These are phyloP conservation scores for Lactifluus subvellereus DNA, from an alignment of 768 basidiomycete species.

Conservation along the genomic window DNA sequence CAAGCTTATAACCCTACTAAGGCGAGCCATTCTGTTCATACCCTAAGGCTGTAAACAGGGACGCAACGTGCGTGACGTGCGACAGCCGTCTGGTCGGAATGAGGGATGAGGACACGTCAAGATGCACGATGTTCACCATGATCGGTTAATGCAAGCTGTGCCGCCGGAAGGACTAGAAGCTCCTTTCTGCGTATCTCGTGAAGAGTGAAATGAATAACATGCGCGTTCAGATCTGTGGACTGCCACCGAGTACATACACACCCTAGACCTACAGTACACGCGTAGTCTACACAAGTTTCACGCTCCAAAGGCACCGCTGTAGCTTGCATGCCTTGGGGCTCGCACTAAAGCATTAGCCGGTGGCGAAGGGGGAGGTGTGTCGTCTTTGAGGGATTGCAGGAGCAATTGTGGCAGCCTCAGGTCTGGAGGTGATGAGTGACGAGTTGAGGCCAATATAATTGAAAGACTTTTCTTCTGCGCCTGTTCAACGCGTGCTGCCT, in stretches of 20 bases:
- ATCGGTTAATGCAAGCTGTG: conserved; percentile 21
- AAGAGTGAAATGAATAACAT: conserved; percentile 21
- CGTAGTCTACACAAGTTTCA: conserved; percentile 18
- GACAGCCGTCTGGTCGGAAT: conserved; percentile 17
- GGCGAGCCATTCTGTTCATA: neutral
- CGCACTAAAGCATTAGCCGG: conserved; percentile 13
- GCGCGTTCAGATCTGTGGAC: conserved; percentile 21
- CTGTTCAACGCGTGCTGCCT: conserved; percentile 14
- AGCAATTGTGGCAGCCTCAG: conserved; percentile 1
- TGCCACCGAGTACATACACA: conserved; percentile 15
- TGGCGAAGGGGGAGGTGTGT: conserved; percentile 11
- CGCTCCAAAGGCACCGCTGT: conserved; percentile 17
- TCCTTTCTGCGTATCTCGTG: conserved; percentile 16
- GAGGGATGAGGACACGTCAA: conserved; percentile 17
- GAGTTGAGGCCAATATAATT: conserved; percentile 1
- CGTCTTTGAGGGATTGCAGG: conserved; percentile 5
- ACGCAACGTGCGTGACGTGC: conserved; percentile 19
- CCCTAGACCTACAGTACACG: conserved; percentile 17
- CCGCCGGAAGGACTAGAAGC: conserved; percentile 7
- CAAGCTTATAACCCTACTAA: conserved; percentile 14
- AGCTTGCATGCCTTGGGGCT: conserved; percentile 10
- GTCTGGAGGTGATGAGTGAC: conserved; percentile 16
- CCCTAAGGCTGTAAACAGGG: conserved; percentile 4
- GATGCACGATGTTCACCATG: conserved; percentile 15
- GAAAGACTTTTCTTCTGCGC: conserved; percentile 16